Evolutionary conservation across 176 grass and related monocot species (phyloP), one percentile per base, ranked within the genome.

Genomic region (Olyra latifolia): DNA sequence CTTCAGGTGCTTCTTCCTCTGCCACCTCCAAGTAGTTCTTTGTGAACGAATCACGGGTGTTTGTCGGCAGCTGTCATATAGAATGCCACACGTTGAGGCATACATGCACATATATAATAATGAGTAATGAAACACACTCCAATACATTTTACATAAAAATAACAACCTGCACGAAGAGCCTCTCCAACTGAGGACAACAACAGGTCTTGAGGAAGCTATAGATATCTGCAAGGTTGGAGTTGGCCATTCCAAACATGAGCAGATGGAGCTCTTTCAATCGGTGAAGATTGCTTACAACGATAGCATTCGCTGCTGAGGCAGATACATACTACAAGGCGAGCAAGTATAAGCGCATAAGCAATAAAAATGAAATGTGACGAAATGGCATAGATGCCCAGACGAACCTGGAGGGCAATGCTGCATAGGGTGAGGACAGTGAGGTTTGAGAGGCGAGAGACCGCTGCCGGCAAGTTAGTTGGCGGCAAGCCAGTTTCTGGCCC

Each of bases 371-470:
- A 66, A 15, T 5, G n/a, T 7, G 22, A 19, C 40, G 35, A 80
- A 63, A 74, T 17, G 80, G 43, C 22, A 50, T 39, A 27, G 20
- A 65, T 66, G 52, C 59, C 4, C 2, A 23, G 50, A 30, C 80
- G 72, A 50, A 94, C 95, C 89, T 97, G 95, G 70, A 97, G 95
- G 7, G 89, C 85, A 79, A 94, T 91, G 85, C 90, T 94, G 84
- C 91, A 97, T 42, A 97, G 83, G 9, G 91, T 97, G 50, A 94
- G 85, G 7, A 84, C 83, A 5, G 80, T 92, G 53, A 97, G 85
- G 80, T 92, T 90, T 1, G 85, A 85, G 3, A 94, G 85, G 58
- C 24, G 53, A 23, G 57, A 73, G 58, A 91, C 56, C 2, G 29
- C 72, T 10, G 27, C 48, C 19, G 86, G 85, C 82, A 89, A 48